Conservation (phyloP, 805 yeast genomes). For the Candida ovalis region DNA sequence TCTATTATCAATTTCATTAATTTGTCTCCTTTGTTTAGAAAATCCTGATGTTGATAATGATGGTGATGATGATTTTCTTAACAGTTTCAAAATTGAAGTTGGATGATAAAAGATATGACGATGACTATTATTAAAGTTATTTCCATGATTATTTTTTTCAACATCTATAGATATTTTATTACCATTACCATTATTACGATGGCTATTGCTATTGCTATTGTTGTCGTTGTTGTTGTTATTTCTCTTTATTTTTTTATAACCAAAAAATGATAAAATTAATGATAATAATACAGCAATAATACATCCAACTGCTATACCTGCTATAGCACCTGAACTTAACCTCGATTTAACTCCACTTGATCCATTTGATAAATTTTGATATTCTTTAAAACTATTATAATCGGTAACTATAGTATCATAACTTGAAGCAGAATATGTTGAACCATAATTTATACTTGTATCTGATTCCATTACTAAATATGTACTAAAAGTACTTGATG, state of each 20-base stretch:
- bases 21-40: neutral
- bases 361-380: neutral
- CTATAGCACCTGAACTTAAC: conserved; percentile 23
- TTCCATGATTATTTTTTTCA: neutral
- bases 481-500: conserved; percentile 25
- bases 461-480: conserved; percentile 18
- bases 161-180: neutral
- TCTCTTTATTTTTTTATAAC: conserved; percentile 11
- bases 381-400: conserved; percentile 14
- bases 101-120: no score
- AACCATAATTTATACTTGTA: conserved; percentile 11
- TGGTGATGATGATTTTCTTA: no score
- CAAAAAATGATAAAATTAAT: conserved; percentile 10
- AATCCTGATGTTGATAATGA: no score
- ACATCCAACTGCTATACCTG: conserved; percentile 29
- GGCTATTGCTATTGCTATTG: no score
- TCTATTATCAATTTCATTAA: neutral
- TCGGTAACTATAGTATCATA: conserved; percentile 29
- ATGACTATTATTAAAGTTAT: no score
- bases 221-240: no score
- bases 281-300: conserved; percentile 18
- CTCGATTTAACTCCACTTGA: neutral
- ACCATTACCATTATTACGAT: conserved; percentile 5
- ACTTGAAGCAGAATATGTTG: conserved; percentile 11
- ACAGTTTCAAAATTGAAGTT: no score